Evolutionary conservation across 2,329 filamentous ascomycete genomes (phyloP).

Genomic region (Cladophialophora yegresii): DNA sequence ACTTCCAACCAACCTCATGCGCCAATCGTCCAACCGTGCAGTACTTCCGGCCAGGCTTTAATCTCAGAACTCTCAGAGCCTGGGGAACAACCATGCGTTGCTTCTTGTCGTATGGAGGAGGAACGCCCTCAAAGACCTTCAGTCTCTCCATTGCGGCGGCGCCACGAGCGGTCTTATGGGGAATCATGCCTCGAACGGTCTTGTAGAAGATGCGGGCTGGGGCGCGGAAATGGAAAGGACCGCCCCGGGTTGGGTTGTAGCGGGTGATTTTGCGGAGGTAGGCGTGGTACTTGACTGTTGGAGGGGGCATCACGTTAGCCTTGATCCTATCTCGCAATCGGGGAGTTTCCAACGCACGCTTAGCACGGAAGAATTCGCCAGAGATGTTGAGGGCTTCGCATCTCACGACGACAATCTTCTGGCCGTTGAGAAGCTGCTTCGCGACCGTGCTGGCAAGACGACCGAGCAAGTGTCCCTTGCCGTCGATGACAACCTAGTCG

Average conservation of each 20-base stretch:
- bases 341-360: constrained; percentile 68
- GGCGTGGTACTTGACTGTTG: constrained; percentile 98
- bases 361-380: constrained; percentile 99
- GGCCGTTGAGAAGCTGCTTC: constrained; percentile 51
- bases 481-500: constrained; percentile 92
- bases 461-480: constrained; percentile 99
- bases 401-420: constrained; percentile 98
- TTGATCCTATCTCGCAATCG: background rate
- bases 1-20: constrained; percentile 99
- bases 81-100: constrained; percentile 99
- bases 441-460: constrained; percentile 63
- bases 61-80: constrained; percentile 90
- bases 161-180: constrained; percentile 99
- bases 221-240: constrained; percentile 99
- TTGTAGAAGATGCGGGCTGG: constrained; percentile 99
- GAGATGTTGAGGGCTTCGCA: constrained; percentile 99
- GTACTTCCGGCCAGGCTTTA: constrained; percentile 99
- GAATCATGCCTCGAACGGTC: constrained; percentile 99
- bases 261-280: constrained; percentile 99
- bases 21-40: constrained; percentile 97
- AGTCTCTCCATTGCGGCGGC: constrained; percentile 95
- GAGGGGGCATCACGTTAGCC: constrained; percentile 37
- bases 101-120: constrained; percentile 98
- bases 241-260: constrained; percentile 99
- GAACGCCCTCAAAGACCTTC: constrained; percentile 99